phyloP scores from a whole-genome alignment of 192 early-diverging fungal genomes.

The Obelidium mucronatum region DNA sequence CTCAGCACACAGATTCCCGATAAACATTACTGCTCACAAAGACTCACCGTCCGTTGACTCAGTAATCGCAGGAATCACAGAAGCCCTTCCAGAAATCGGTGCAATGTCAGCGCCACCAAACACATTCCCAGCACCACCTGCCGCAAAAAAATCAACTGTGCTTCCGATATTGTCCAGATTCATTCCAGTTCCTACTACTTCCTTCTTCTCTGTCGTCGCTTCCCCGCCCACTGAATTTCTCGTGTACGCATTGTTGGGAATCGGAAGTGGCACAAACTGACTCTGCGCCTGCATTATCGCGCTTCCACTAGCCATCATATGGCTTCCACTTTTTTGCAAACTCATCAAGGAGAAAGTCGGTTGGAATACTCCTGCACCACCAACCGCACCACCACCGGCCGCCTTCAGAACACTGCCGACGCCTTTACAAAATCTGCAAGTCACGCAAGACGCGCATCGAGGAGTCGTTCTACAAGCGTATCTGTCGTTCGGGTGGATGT shows the following conservation, averaged over 20 bases:
- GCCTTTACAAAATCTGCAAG: conserved; percentile 2
- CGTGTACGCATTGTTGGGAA: neutral
- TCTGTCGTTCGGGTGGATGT: conserved; percentile 10
- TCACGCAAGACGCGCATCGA: conserved; percentile 10
- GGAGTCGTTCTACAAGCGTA: conserved; percentile 17
- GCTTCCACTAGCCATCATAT: neutral
- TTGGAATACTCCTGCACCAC: too few species aligned
- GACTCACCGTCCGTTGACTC: neutral
- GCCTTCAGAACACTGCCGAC: neutral
- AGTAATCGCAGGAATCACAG: neutral
- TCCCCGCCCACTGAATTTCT: neutral
- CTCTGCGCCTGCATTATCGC: neutral
- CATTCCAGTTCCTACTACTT: neutral
- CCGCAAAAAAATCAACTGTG: too few species aligned
- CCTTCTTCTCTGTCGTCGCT: neutral
- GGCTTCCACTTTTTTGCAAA: neutral
- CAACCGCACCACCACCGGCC: too few species aligned
- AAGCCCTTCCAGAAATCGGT: neutral
- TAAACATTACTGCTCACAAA: neutral
- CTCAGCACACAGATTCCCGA: neutral
- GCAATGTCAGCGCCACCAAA: neutral
- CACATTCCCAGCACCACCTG: too few species aligned
- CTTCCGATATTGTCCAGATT: neutral
- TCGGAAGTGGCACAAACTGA: neutral
- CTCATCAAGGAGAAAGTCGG: neutral